phyloP scores from a whole-genome alignment of 805 yeast genomes.

The Ogataea naganishii region DNA sequence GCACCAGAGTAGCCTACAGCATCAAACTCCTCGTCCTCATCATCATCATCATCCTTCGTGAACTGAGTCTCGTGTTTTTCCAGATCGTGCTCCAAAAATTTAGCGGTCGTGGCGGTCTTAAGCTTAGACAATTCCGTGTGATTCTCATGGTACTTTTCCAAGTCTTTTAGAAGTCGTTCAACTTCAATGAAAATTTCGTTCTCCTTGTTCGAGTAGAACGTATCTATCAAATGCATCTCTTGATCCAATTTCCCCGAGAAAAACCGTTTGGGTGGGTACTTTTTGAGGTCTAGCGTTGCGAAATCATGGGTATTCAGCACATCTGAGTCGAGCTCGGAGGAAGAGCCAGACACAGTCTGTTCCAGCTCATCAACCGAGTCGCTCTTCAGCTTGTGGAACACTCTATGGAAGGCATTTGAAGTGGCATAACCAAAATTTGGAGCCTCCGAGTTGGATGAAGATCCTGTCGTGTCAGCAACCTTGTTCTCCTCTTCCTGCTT shows the following conservation, averaged over 20 bases:
- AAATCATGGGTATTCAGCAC: too few species aligned
- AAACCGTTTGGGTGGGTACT: conserved; percentile 24
- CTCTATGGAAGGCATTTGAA: conserved; percentile 5
- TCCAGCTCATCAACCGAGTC: not conserved
- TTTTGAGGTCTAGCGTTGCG: not conserved
- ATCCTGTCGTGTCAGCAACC: not conserved
- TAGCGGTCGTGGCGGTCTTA: conserved; percentile 13
- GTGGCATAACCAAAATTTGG: conserved; percentile 1
- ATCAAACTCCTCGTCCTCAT: conserved; percentile 29
- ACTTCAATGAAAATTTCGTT: conserved; percentile 34
- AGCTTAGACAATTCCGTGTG: conserved; percentile 14
- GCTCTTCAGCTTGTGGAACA: not conserved
- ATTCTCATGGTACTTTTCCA: conserved; percentile 27
- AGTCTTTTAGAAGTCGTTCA: conserved; percentile 37
- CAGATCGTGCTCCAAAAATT: conserved; percentile 11
- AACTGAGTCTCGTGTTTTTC: conserved; percentile 4
- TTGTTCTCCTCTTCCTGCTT: conserved; percentile 15
- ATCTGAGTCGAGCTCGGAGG: too few species aligned
- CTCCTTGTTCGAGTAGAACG: conserved; percentile 41
- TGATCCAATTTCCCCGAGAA: conserved; percentile 36
- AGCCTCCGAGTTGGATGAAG: conserved; percentile 1
- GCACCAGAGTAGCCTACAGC: conserved; percentile 22
- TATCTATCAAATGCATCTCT: conserved; percentile 46
- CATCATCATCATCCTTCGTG: conserved; percentile 25
- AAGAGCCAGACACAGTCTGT: too few species aligned